Base-by-base conservation (phyloP, 2,329 filamentous ascomycete genomes). In the Monosporascus ibericus region DNA sequence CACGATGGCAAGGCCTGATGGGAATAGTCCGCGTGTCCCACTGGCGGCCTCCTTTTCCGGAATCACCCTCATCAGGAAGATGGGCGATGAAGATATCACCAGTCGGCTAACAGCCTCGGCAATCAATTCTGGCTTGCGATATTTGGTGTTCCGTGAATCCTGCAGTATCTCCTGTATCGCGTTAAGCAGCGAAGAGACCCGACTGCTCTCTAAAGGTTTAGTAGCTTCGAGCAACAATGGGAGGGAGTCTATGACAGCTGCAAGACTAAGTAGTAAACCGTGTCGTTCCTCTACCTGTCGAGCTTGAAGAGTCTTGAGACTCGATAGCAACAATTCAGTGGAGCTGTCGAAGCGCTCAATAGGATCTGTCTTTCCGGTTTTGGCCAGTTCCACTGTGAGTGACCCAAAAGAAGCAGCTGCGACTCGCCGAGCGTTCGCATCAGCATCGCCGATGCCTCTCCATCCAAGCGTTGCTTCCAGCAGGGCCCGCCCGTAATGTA, bases 391-490 rank as follows among this genome's bases (percentile, higher is more conserved):
- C 37, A 66, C 72, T 57, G 70, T 75, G 5, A 92, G 65, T 1
- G 68, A 65, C 6, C 89, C 89, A 60, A 92, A 84, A 0, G 88
- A 85, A 1, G 70, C 70, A 1, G 88, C 90, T 15, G 90, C 86
- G 48, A 82, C 79, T 60, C 89, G 79, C 55, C 94, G 81, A 2
- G 90, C 90, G 6, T 78, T 73, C 0, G 84, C 79, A 67, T 96
- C 91, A 8, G 84, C 75, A 58, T 95, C 90, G 0, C 86, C 85
- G n/a, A 95, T 81, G 1, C 94, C 94, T 67, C 92, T 81, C 94
- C 94, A 99, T 20, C 83, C 85, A 14, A 95, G 73, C 6, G 96
- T 74, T 0, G 80, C 86, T 37, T 86, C 79, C 8, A 90, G 71
- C 3, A 96, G 71, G 1, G 87, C 84, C 47, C 79, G 75, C 67